Conservation (phyloP, 352 stramenopile species). For the Thraustochytrium sp. region DNA sequence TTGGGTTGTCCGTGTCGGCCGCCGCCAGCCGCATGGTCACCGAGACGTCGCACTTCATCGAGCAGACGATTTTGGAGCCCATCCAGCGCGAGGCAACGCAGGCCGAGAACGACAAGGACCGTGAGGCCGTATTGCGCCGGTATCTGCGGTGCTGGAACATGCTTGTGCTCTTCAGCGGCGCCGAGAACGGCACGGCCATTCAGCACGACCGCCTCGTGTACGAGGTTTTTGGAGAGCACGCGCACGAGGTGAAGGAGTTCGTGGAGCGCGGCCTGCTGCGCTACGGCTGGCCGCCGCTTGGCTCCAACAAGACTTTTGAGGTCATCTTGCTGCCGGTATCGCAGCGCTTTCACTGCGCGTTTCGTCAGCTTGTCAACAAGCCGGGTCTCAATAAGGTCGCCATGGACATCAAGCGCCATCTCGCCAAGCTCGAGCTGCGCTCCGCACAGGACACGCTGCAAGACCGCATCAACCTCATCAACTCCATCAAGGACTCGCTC, state of each 20-base stretch:
- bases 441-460: neutral
- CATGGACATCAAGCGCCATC: constrained; percentile 29
- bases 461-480: neutral
- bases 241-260: constrained; percentile 15
- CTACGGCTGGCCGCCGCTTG: constrained; percentile 29
- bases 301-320: constrained; percentile 30
- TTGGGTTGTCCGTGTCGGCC: constrained; percentile 1
- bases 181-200: neutral
- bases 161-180: constrained; percentile 1
- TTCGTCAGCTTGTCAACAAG: constrained; percentile 38
- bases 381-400: constrained; percentile 34
- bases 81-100: neutral
- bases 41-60: constrained; percentile 33
- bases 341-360: constrained; percentile 28
- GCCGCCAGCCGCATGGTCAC: constrained; percentile 33
- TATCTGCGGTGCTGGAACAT: constrained; percentile 42
- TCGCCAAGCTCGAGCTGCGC: constrained; percentile 32
- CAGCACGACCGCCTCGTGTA: constrained; percentile 28
- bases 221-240: constrained; percentile 25
- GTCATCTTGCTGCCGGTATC: constrained; percentile 18
- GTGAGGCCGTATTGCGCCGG: neutral
- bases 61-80: constrained; percentile 5
- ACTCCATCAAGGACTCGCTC: constrained; percentile 7
- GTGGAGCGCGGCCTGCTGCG: constrained; percentile 1
- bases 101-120: neutral